Base-by-base conservation (phyloP, 2,329 filamentous ascomycete genomes). In the Chalaropsis ovoidea region DNA sequence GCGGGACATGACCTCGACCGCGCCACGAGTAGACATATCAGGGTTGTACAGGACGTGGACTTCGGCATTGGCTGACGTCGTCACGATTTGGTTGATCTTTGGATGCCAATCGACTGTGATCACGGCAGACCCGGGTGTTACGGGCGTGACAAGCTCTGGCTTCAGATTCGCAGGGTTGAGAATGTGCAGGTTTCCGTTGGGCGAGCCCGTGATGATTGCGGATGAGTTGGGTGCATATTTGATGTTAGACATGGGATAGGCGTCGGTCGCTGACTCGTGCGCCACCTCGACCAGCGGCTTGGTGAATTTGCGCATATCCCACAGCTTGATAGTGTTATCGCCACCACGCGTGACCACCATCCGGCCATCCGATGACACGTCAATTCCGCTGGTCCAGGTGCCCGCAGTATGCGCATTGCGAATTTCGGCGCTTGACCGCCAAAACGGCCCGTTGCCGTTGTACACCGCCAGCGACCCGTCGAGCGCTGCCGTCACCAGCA, bases 251-350 rank as follows among this genome's bases (percentile, higher is more conserved):
- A 89, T 92, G 0, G 89, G 84, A 73, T 89, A 95, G 71, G 91
- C 86, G 67, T 86, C 85, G 0, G 90, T 93, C 15, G 89, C 95
- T 0, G 93, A 95, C 0, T 83, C 76, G 74, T 96, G 91, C 5
- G 86, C 78, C 17, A 90, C 84, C 1, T 86, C 89, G 61, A 90
- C 89, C 15, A 99, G 82, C 3, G 94, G 90, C 66, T 87, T 81
- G 74, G 94, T 97, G 80, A 99, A 95, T 72, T 96, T 97, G 67
- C 94, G 85, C 2, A 87, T 95, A 74, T 99, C 94, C 94, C 94
- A 99, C 1, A 96, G 81, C 77, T 97, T 97, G 75, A 99, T 93
- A 1, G 88, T 82, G 72, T 95, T 85, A 75, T 99, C 94, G 62
- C 92, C 93, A 65, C 94, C 94, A 70, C 91, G 82, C 0, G 91